Percentiles rank a stretch among this genome's conserved stretches.
Evolutionary conservation across 768 basidiomycete species (phyloP).

Genomic region (Gloeostereum incarnatum): DNA sequence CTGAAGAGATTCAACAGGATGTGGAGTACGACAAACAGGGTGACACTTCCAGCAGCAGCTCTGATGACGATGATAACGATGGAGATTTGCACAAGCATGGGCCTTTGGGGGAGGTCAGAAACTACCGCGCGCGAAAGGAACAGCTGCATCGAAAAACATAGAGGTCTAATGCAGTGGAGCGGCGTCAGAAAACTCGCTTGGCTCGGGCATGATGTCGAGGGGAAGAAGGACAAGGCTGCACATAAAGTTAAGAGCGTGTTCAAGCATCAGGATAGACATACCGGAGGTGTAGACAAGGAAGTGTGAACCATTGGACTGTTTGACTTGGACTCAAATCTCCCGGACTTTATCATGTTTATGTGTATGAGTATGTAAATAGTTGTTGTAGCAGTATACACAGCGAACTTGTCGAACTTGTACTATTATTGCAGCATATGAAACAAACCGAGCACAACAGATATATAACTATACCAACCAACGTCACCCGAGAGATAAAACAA

Average conservation of each 20-base stretch:
- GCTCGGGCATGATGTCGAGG: conserved; percentile 41
- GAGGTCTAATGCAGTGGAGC: conserved; percentile 57
- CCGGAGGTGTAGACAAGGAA: conserved; percentile 29
- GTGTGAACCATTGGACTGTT: conserved; percentile 13
- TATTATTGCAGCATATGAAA: not conserved
- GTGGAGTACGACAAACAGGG: conserved; percentile 14
- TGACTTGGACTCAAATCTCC: too few relatives aligned
- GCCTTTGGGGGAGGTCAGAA: conserved; percentile 21
- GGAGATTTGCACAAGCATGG: conserved; percentile 12
- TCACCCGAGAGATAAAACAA: not conserved
- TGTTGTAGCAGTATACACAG: not conserved
- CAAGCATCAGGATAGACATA: conserved; percentile 24
- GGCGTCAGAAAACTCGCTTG: conserved; percentile 46
- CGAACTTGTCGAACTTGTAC: not conserved
- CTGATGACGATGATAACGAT: conserved; percentile 14
- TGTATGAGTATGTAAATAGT: too few relatives aligned
- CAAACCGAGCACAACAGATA: too few relatives aligned
- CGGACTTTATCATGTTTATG: too few relatives aligned
- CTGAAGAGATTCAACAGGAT: conserved; percentile 17
- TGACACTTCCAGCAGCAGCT: conserved; percentile 4
- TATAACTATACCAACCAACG: conserved; percentile 42
- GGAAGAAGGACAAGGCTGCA: conserved; percentile 27
- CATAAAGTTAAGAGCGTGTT: conserved; percentile 28
- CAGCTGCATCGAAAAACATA: conserved; percentile 43
- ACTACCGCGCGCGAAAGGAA: conserved; percentile 31